Evolutionary conservation across 108 stramenopile genomes (phyloP).

Genomic region (Aurantiochytrium sp.): DNA sequence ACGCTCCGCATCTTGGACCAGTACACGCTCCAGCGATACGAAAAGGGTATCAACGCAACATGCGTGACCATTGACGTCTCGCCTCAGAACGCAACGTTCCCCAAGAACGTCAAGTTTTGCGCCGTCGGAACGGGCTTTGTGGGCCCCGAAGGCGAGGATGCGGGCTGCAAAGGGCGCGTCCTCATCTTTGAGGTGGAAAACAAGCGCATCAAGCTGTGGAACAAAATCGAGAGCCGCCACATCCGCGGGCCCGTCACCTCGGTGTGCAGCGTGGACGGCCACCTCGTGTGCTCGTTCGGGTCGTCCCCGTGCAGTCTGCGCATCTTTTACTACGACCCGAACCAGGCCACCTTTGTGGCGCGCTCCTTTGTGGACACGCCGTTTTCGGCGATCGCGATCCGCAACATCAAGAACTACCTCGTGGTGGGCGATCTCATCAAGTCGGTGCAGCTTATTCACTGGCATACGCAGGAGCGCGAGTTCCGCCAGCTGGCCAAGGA

Average conservation of each 20-base stretch:
- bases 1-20: background rate
- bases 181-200: background rate
- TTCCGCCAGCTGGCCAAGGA: slow-evolving; percentile 29
- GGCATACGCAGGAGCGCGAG: slow-evolving; percentile 16
- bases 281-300: background rate
- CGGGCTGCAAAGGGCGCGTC: background rate
- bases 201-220: background rate
- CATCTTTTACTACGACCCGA: slow-evolving; percentile 10
- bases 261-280: background rate
- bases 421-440: slow-evolving; percentile 6
- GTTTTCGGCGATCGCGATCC: background rate
- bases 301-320: background rate
- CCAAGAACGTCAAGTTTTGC: background rate
- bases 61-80: slow-evolving; percentile 9
- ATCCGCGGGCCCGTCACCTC: slow-evolving; percentile 26
- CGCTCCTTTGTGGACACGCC: background rate
- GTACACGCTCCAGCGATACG: background rate
- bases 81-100: background rate
- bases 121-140: slow-evolving; percentile 25
- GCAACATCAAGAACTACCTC: slow-evolving; percentile 15
- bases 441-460: slow-evolving; percentile 10
- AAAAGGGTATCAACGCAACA: background rate
- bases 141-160: slow-evolving; percentile 3
- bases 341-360: background rate
- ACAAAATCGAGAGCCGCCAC: slow-evolving; percentile 3